Conservation (phyloP, 1,284 basidiomycete species). For the Fistulina hepatica region DNA sequence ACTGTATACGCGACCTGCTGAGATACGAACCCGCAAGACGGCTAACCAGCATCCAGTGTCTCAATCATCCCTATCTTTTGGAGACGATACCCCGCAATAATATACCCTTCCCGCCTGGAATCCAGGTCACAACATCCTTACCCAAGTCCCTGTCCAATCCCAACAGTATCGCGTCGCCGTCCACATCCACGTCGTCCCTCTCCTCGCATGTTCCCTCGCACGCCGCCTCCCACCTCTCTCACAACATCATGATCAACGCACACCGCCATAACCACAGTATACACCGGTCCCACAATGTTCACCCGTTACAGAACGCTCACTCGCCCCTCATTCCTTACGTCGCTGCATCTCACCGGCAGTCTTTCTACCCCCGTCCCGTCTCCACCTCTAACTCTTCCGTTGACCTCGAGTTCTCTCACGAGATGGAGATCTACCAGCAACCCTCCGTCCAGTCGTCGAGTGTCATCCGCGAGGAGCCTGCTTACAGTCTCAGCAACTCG, state of each 20-base stretch:
- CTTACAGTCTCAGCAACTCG: slow-evolving; percentile 18
- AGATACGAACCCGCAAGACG: slow-evolving; percentile 86
- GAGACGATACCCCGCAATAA: slow-evolving; percentile 59
- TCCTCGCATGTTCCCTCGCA: slow-evolving; percentile 44
- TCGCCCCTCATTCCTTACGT: slow-evolving; percentile 34
- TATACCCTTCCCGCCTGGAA: slow-evolving; percentile 50
- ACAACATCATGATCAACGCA: slow-evolving; percentile 35
- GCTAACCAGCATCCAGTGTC: slow-evolving; percentile 77
- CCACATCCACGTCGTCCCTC: slow-evolving; percentile 34
- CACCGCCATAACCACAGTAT: slow-evolving; percentile 28
- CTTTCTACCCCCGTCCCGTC: slow-evolving; percentile 37
- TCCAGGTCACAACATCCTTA: slow-evolving; percentile 29
- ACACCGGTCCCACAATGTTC: too few species aligned
- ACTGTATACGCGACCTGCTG: slow-evolving; percentile 88
- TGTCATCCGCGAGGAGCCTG: slow-evolving; percentile 27
- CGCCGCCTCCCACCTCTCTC: too few species aligned
- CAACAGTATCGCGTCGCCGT: slow-evolving; percentile 28
- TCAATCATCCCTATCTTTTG: slow-evolving; percentile 81
- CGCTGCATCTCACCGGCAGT: slow-evolving; percentile 44
- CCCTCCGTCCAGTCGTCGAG: slow-evolving; percentile 20
- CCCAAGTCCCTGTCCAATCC: slow-evolving; percentile 19
- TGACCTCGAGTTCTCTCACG: slow-evolving; percentile 27
- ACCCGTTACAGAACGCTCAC: too few species aligned
- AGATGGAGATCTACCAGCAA: slow-evolving; percentile 23
- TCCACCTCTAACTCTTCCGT: slow-evolving; percentile 27